Conservation (phyloP, 805 yeast genomes). For the Wickerhamiella bombiphila region DNA sequence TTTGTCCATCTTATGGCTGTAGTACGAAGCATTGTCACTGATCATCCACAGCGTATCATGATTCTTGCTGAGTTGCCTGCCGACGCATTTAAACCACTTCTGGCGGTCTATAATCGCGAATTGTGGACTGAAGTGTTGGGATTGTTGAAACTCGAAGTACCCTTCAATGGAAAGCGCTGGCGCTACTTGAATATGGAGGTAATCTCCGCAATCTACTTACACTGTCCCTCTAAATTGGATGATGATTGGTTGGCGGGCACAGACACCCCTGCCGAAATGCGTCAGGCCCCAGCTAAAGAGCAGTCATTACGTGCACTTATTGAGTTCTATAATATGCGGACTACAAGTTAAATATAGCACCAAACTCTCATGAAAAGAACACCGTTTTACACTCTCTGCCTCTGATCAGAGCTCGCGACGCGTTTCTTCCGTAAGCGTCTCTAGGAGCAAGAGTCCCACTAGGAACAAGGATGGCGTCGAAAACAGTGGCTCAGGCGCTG, state of each 20-base stretch:
- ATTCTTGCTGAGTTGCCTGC: slow-evolving; percentile 47
- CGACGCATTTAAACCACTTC: slow-evolving; percentile 42
- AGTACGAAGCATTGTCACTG: slow-evolving; percentile 43
- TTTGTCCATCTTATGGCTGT: slow-evolving; percentile 37
- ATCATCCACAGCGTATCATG: slow-evolving; percentile 60
- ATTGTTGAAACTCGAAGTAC: slow-evolving; percentile 63
- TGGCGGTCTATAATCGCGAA: slow-evolving; percentile 44
- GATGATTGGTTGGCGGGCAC: slow-evolving; percentile 84
- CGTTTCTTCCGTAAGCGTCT: too few relatives aligned
- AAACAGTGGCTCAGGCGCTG: not conserved
- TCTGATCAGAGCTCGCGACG: too few relatives aligned
- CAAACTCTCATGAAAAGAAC: too few relatives aligned
- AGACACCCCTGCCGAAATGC: slow-evolving; percentile 60
- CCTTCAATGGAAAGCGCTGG: slow-evolving; percentile 92
- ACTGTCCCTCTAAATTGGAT: slow-evolving; percentile 52
- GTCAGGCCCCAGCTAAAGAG: slow-evolving; percentile 73
- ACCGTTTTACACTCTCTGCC: too few relatives aligned
- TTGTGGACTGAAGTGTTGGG: slow-evolving; percentile 58
- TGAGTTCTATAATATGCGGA: slow-evolving; percentile 40
- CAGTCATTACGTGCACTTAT: slow-evolving; percentile 64
- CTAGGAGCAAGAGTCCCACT: too few relatives aligned
- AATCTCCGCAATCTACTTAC: slow-evolving; percentile 70
- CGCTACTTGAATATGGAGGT: slow-evolving; percentile 84
- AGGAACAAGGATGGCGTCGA: too few relatives aligned
- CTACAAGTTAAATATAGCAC: too few relatives aligned